phyloP scores from a whole-genome alignment of 2,329 filamentous ascomycete species.

The Nigrospora sphaerica region DNA sequence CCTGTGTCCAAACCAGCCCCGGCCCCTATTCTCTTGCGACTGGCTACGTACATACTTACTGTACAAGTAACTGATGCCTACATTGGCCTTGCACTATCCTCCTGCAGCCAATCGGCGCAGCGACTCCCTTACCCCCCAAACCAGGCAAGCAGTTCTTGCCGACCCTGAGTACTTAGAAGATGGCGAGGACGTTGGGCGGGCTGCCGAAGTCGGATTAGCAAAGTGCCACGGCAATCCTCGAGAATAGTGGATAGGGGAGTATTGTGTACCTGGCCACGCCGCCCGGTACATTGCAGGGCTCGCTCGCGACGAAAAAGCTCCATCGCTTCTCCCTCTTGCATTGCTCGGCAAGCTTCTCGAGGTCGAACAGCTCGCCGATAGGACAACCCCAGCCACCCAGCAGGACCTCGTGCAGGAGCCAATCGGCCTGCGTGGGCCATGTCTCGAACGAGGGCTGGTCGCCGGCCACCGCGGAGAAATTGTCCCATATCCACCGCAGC shows the following conservation, averaged over 20 bases:
- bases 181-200: constrained; percentile 28
- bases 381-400: constrained; percentile 13
- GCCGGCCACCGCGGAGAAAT: constrained; percentile 33
- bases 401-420: constrained; percentile 12
- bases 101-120: too few relatives aligned
- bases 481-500: constrained; percentile 32
- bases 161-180: constrained; percentile 20
- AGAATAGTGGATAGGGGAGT: not conserved
- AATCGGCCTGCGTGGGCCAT: constrained; percentile 13
- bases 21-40: too few relatives aligned
- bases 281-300: constrained; percentile 16
- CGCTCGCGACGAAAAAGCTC: constrained; percentile 9
- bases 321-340: constrained; percentile 4
- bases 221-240: not conserved
- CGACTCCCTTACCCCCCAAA: too few relatives aligned
- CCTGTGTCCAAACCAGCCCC: too few relatives aligned
- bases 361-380: constrained; percentile 12
- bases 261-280: constrained; percentile 12
- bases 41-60: not conserved
- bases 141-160: too few relatives aligned
- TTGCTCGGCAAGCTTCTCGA: constrained; percentile 6
- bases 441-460: constrained; percentile 33
- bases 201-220: constrained; percentile 8
- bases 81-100: too few relatives aligned
- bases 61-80: constrained; percentile 7